A percentile compares a stretch with the other conserved stretches of the same genome.
These are phyloP conservation scores for Cyberlindnera saturnus DNA, from an alignment of 805 yeast genomes.

Conservation along the genomic window DNA sequence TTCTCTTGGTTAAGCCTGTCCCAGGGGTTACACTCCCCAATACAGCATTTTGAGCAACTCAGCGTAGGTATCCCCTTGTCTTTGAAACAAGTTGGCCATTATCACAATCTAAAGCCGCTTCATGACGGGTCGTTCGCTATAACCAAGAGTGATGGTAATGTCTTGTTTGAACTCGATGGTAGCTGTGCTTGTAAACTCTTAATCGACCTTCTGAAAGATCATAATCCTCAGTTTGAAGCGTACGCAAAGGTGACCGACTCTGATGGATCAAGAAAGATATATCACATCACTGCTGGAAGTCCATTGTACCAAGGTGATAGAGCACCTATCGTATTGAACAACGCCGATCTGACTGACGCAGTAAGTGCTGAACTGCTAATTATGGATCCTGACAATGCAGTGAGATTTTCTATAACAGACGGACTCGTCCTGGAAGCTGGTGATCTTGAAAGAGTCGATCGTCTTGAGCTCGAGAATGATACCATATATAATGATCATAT, in stretches of 20 bases:
- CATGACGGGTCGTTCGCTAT: neutral
- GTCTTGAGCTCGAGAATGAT: neutral
- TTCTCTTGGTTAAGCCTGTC: slow-evolving; percentile 1
- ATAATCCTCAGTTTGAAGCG: slow-evolving; percentile 1
- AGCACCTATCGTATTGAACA: slow-evolving; percentile 5
- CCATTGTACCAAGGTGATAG: neutral
- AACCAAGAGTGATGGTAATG: slow-evolving; percentile 3
- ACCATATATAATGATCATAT: slow-evolving; percentile 1
- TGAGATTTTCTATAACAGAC: neutral
- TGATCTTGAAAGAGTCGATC: neutral
- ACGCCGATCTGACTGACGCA: neutral
- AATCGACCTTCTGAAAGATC: slow-evolving; percentile 3
- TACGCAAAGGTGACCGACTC: slow-evolving; percentile 2
- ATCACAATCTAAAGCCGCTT: neutral
- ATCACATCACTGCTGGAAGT: slow-evolving; percentile 9
- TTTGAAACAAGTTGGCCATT: neutral
- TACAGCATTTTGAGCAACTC: neutral
- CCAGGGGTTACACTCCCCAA: neutral
- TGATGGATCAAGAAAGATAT: neutral
- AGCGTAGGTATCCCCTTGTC: neutral
- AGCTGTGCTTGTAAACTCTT: slow-evolving; percentile 5
- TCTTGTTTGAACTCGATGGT: slow-evolving; percentile 1
- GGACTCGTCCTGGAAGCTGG: neutral
- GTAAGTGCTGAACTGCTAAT: slow-evolving; percentile 1
- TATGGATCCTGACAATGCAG: slow-evolving; percentile 1